Base-by-base conservation (phyloP, 768 basidiomycete species). In the Rhodosporidiobolus sp. region DNA sequence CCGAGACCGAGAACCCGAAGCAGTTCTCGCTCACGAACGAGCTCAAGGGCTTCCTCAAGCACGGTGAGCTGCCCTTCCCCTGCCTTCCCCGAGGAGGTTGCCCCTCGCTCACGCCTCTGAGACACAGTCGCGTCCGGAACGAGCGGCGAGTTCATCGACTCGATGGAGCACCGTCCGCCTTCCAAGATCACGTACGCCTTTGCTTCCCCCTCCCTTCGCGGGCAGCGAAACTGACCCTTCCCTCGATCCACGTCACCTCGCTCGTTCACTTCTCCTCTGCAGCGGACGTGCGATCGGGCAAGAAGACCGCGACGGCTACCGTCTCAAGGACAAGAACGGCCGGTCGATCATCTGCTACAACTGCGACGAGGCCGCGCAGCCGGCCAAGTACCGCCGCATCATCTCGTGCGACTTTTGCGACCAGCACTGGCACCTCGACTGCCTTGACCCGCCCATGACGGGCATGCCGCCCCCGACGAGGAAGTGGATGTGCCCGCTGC, bases 401-500 rank as follows among this genome's bases (percentile, higher is more conserved):
- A 84, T 97, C 74, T 91, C 93, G 32, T 99, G 96, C 80, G 96
- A 99, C 82, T 91, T 93, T 79, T 99, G 96, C 82, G 86, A 85
- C 72, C 86, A 95, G 56, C 91, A 94, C 80, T 99, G 95, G 91
- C 96, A 99, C 79, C 86, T 97, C 67, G 96, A 98, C 80, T 99
- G 96, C 77, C 84, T 98, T 38, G 89, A 92, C 77, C 96, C 95
- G 24, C 96, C 96, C 14, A 83, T 95, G 70, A 84, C 89, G 32
- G 85, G 85, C 52, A 88, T 98, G 86, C 96, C 96, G 6, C 85
- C 89, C 20, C 87, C 89, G 69, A 87, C 87, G 76, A 90, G 88
- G 84, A 96, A 94, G 81, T 99, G 95, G 94, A 96, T 95, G 94
- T 99, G 96, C 81, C 96, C 96, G 14, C 92, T 95, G 78, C 96